These are phyloP conservation scores for Ogataea corticis DNA, from an alignment of 805 yeast species.

Conservation along the genomic window DNA sequence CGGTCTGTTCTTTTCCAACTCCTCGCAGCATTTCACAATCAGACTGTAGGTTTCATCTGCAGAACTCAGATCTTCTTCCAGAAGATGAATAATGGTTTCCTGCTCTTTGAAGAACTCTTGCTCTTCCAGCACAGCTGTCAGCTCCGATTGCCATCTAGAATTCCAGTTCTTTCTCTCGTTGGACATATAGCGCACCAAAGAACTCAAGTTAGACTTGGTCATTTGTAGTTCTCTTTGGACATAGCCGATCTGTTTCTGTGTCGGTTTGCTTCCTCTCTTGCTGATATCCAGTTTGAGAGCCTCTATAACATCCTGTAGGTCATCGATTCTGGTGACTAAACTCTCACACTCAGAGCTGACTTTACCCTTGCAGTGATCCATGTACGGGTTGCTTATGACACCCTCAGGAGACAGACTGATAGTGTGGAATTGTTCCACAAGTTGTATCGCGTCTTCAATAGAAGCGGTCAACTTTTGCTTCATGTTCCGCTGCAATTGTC, in stretches of 20 bases:
- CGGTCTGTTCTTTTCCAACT: slow-evolving; percentile 65
- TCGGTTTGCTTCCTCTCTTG: slow-evolving; percentile 80
- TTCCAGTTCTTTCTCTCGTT: slow-evolving; percentile 85
- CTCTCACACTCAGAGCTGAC: slow-evolving; percentile 76
- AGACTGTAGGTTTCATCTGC: slow-evolving; percentile 80
- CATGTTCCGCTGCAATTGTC: slow-evolving; percentile 52
- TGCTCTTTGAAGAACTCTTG: slow-evolving; percentile 90
- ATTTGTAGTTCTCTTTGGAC: slow-evolving; percentile 63
- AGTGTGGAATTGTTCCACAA: slow-evolving; percentile 53
- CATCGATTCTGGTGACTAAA: slow-evolving; percentile 80
- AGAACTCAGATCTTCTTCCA: slow-evolving; percentile 76
- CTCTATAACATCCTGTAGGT: slow-evolving; percentile 88
- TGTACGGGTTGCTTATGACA: slow-evolving; percentile 44
- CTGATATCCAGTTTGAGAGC: slow-evolving; percentile 89
- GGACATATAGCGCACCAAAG: slow-evolving; percentile 59
- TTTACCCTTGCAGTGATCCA: slow-evolving; percentile 72
- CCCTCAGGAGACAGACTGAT: slow-evolving; percentile 27
- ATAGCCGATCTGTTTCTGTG: slow-evolving; percentile 66
- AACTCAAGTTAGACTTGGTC: slow-evolving; percentile 53
- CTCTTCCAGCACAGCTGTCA: slow-evolving; percentile 88
- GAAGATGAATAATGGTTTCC: slow-evolving; percentile 78
- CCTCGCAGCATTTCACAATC: slow-evolving; percentile 78
- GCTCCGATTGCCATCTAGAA: slow-evolving; percentile 86
- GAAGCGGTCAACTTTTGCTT: slow-evolving; percentile 43
- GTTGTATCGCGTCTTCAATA: slow-evolving; percentile 43